These are phyloP conservation scores for Clitoria ternatea DNA, from an alignment of 306 rosid genomes.

Conservation along the genomic window DNA sequence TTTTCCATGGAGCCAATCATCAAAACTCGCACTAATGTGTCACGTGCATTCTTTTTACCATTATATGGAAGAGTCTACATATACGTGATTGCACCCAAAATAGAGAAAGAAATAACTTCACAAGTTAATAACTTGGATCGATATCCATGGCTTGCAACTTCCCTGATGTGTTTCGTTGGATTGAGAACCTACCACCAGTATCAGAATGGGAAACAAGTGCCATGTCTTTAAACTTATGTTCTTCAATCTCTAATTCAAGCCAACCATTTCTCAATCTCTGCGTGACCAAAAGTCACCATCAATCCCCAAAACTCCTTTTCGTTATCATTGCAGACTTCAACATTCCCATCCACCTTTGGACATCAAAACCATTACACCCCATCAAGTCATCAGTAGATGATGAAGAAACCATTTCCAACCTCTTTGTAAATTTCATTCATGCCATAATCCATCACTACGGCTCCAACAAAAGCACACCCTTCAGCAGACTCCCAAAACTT, in stretches of 20 bases:
- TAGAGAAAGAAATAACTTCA: neutral
- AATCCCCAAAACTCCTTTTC: constrained; percentile 40
- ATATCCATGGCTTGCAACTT: constrained; percentile 51
- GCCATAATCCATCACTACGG: constrained; percentile 72
- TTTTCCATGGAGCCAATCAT: constrained; percentile 12
- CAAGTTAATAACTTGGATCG: neutral
- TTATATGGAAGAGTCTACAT: constrained; percentile 28
- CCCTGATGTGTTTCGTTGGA: constrained; percentile 71
- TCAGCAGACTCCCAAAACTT: constrained; percentile 45
- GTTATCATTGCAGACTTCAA: constrained; percentile 52
- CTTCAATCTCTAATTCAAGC: constrained; percentile 52
- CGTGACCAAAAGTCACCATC: constrained; percentile 37
- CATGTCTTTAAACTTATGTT: constrained; percentile 41
- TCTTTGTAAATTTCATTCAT: constrained; percentile 53
- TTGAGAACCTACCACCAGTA: constrained; percentile 72
- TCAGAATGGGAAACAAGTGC: constrained; percentile 57
- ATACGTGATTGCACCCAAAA: neutral
- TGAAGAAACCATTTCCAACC: constrained; percentile 42
- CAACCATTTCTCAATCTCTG: constrained; percentile 57
- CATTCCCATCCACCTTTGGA: constrained; percentile 68
- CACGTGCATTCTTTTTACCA: neutral
- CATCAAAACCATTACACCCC: constrained; percentile 74
- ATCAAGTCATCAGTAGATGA: constrained; percentile 32
- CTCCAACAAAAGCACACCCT: constrained; percentile 42
- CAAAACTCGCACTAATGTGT: constrained; percentile 16